phyloP scores from a whole-genome alignment of 352 stramenopile species.

The Pythium phragmitis region DNA sequence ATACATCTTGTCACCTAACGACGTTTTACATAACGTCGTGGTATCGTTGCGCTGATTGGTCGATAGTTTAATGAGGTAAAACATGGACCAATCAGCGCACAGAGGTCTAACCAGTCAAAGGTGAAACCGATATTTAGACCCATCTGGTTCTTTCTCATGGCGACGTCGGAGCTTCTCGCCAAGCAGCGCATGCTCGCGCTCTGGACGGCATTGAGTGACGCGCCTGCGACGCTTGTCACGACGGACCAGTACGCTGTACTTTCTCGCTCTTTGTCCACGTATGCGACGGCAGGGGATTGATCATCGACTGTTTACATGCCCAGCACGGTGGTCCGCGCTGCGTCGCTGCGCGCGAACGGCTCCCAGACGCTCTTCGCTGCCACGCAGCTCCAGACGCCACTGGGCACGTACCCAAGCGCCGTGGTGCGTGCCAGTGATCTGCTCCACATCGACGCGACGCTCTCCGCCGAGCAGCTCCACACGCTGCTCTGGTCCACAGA shows the following conservation, averaged over 20 bases:
- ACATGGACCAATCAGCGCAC: constrained; percentile 2
- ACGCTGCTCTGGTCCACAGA: neutral
- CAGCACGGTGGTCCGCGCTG: constrained; percentile 51
- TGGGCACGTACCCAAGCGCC: constrained; percentile 62
- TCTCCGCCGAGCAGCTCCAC: constrained; percentile 35
- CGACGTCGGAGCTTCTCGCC: constrained; percentile 27
- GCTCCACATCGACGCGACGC: constrained; percentile 38
- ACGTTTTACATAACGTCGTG: neutral
- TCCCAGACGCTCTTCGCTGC: constrained; percentile 65
- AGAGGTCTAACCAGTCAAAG: neutral
- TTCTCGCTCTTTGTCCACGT: neutral
- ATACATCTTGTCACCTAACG: constrained; percentile 14
- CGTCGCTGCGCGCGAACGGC: constrained; percentile 46
- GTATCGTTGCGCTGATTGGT: too few species aligned
- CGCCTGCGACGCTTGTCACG: constrained; percentile 42
- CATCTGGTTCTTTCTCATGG: neutral
- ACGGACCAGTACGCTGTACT: constrained; percentile 39
- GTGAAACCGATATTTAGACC: neutral
- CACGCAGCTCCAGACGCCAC: constrained; percentile 52
- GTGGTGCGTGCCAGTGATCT: constrained; percentile 60
- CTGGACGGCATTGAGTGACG: constrained; percentile 37
- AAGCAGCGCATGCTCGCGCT: constrained; percentile 61
- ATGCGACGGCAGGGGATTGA: neutral
- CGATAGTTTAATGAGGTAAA: neutral
- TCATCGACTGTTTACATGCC: neutral